Conservation (phyloP, 148 eudicot species). For the Camellia lanceoleosa region DNA sequence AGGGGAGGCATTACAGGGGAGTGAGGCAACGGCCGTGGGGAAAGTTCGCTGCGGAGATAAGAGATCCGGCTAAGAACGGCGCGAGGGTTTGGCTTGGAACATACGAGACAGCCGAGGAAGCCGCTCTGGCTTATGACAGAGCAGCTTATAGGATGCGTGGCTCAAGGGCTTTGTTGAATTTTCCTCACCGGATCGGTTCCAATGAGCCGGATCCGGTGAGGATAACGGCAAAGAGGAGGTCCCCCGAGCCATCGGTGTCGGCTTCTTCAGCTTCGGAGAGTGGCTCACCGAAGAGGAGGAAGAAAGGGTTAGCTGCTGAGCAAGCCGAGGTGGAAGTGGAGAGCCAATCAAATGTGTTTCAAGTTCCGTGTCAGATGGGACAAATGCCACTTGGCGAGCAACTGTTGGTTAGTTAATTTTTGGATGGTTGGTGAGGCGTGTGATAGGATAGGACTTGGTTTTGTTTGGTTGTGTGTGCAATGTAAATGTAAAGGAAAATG, state of each 20-base stretch:
- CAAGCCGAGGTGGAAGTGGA: constrained; percentile 30
- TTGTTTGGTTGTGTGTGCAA: no score
- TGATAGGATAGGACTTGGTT: background rate
- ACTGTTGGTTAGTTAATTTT: constrained; percentile 18
- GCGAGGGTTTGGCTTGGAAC: constrained; percentile 70
- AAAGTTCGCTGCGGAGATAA: constrained; percentile 58
- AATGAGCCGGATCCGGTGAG: constrained; percentile 59
- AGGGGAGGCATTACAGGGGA: constrained; percentile 49
- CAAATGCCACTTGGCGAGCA: constrained; percentile 22
- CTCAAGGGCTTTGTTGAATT: constrained; percentile 46
- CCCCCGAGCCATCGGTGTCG: constrained; percentile 37
- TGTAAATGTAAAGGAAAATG: no score
- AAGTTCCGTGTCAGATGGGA: constrained; percentile 18
- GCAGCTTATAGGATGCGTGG: constrained; percentile 63
- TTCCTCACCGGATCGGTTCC: constrained; percentile 44
- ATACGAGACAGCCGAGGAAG: constrained; percentile 62
- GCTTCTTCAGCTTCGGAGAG: constrained; percentile 30
- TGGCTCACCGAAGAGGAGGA: constrained; percentile 38
- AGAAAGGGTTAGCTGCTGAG: constrained; percentile 22
- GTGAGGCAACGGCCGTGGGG: constrained; percentile 66
- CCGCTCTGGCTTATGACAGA: constrained; percentile 52
- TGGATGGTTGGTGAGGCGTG: background rate
- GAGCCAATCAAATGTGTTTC: constrained; percentile 25
- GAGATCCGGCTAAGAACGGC: constrained; percentile 63
- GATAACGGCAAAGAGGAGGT: constrained; percentile 43